Base-by-base conservation (phyloP, 805 yeast genomes). In the Candida lessepsii region DNA sequence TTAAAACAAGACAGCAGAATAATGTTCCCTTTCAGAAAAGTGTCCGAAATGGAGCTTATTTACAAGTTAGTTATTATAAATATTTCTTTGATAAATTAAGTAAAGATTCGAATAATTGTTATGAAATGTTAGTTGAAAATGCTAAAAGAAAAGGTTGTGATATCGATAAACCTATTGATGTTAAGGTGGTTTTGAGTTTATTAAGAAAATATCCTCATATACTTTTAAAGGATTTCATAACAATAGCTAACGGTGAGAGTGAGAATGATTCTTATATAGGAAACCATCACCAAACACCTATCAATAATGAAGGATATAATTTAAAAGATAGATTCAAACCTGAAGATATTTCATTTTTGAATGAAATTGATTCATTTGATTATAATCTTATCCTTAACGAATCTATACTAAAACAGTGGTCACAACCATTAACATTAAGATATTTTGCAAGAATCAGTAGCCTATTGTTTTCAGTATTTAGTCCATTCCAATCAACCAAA, bases 1-100 rank as follows among this genome's bases (percentile, higher is more conserved):
- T 83, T 18, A 84, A 84, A 56, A 83, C 90, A 1, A 64, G 90
- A 39, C 52, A 63, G 0, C 51, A 50, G 29, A 64, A 60, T 29
- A 49, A 47, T 1, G 44, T 74, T 1, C 89, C 90, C 0, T 35
- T 48, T 0, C 83, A 78, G 46, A 50, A 57, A 1, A 68, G 76
- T 9, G 82, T 80, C 1, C 44, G 76, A 10, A 52, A 59, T 3
- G 65, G 74, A 5, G 72, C 85, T 2, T 71, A 73, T 50, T 44
- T 70, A n/a, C 93, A 85, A 60, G 79, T 81, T 3, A 69, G 70
- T 60, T 73, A 79, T 47, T 85, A 85, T 54, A 62, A 76, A 15
- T 57, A 65, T 29, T 68, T 84, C 37, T 47, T 81, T 5, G 72
- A 65, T 15, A 42, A 58, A 2, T 47, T 80, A 24, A 43, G 43